Conservation (phyloP, 495 filamentous ascomycete genomes). For the Penicillium bialowiezense region DNA sequence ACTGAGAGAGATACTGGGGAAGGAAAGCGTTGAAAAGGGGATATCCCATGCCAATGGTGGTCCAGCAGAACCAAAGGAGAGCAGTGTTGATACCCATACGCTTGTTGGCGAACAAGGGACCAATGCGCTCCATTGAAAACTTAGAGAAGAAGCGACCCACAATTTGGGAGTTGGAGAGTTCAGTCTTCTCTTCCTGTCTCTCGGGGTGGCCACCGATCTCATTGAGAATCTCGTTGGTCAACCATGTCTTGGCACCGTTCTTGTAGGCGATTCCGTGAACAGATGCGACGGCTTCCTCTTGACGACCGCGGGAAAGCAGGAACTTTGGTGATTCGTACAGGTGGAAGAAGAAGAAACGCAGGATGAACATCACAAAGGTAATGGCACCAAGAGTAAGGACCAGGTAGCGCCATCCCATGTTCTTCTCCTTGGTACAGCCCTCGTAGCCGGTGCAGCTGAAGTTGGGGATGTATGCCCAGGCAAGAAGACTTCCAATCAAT, state of each 20-base stretch:
- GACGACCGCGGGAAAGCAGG: conserved; percentile 66
- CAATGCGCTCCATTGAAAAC: conserved; percentile 53
- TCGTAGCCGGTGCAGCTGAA: conserved; percentile 43
- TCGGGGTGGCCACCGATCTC: conserved; percentile 50
- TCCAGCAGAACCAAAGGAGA: conserved; percentile 57
- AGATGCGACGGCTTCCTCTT: conserved; percentile 68
- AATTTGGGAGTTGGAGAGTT: conserved; percentile 42
- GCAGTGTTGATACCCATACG: conserved; percentile 46
- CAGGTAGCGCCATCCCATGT: conserved; percentile 85
- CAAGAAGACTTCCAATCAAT: conserved; percentile 49
- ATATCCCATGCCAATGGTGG: conserved; percentile 57
- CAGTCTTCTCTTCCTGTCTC: conserved; percentile 23
- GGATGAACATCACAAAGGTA: conserved; percentile 64
- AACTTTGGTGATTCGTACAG: conserved; percentile 83
- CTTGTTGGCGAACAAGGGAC: conserved; percentile 52
- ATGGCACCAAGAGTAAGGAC: conserved; percentile 67
- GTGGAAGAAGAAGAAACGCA: conserved; percentile 74
- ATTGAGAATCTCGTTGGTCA: conserved; percentile 52
- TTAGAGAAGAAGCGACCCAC: conserved; percentile 51
- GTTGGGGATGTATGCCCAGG: conserved; percentile 56
- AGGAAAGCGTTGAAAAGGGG: conserved; percentile 60
- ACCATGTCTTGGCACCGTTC: conserved; percentile 52
- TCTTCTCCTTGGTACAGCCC: conserved; percentile 57
- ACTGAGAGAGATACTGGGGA: conserved; percentile 53
- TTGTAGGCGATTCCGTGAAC: conserved; percentile 60